phyloP scores from a whole-genome alignment of 768 basidiomycete species.

The Russula emetica region DNA sequence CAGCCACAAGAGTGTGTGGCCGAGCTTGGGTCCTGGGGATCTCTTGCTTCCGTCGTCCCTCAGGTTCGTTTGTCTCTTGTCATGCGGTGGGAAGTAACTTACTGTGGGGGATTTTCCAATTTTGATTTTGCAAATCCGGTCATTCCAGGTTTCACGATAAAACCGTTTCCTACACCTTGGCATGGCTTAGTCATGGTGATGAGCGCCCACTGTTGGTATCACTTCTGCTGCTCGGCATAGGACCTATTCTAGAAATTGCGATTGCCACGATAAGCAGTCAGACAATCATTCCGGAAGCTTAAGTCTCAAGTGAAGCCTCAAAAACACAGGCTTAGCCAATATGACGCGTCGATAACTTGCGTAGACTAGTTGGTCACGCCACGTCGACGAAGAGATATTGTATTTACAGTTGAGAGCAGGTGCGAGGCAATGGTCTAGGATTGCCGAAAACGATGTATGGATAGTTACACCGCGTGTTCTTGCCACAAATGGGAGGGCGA shows the following conservation, averaged over 20 bases:
- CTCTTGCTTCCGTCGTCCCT: background rate
- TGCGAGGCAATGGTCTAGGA: background rate
- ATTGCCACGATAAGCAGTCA: background rate
- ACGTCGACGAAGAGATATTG: background rate
- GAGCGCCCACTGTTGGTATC: constrained; percentile 8
- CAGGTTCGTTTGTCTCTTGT: background rate
- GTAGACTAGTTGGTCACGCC: no score
- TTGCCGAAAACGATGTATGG: background rate
- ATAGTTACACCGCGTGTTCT: background rate
- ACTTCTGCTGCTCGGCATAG: background rate
- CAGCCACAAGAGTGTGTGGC: background rate
- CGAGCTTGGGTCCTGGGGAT: background rate
- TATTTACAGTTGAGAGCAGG: background rate
- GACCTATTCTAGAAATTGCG: background rate
- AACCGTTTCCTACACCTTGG: background rate
- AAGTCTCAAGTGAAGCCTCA: background rate
- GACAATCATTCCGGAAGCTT: background rate
- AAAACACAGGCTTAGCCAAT: constrained; percentile 1
- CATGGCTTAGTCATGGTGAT: background rate
- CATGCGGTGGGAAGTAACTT: no score
- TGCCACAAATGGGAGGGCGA: no score
- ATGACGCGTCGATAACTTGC: background rate
- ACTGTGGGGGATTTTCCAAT: background rate
- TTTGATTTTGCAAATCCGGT: background rate
- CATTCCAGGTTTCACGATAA: no score